Base-by-base conservation (phyloP, 202 grass and related monocot genomes). In the Cymbopogon flexuosus region DNA sequence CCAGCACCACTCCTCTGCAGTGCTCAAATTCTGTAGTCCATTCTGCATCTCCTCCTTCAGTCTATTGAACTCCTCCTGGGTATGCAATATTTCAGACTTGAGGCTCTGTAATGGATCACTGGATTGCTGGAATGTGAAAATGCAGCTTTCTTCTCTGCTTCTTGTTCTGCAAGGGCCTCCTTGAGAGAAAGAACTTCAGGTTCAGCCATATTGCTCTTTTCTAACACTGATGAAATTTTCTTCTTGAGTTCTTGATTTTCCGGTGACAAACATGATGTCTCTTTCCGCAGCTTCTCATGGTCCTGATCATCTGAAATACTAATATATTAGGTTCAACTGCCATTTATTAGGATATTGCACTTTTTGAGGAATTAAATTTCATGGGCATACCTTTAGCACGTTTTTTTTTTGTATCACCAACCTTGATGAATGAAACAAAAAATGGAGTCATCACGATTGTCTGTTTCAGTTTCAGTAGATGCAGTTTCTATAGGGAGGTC, bases 231-330 rank as follows among this genome's bases (percentile, higher is more conserved):
- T 21, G 59, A 83, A 37, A 89, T 85, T 43, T 85, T 90, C 70
- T 83, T 93, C 75, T 89, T 99, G 61, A 99, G 96, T 56, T 90
- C 85, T 86, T 99, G 83, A 62, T 99, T 99, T 88, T 99, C 95
- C 72, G 79, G 79, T 37, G 81, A 92, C 46, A 97, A 74, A 68
- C 72, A 91, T 68, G 78, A 89, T 78, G 94, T 91, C 90, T 97
- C 92, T 87, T 91, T 99, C 83, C 87, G 88, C 65, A 93, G 71
- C 65, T 88, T 86, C 75, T 93, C 93, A 72, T 89, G 88, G 16
- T 96, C 90, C 81, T 83, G 87, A 27, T 86, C 84, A 69, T 89
- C 87, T 89, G 87, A 62, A 83, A 79, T 21, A 43, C 0, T 0
- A 21, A 34, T 10, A 34, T 19, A 40, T 86, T 68, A 85, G 67